phyloP scores from a whole-genome alignment of 805 yeast species.

The Yamadazyma phyllophila region DNA sequence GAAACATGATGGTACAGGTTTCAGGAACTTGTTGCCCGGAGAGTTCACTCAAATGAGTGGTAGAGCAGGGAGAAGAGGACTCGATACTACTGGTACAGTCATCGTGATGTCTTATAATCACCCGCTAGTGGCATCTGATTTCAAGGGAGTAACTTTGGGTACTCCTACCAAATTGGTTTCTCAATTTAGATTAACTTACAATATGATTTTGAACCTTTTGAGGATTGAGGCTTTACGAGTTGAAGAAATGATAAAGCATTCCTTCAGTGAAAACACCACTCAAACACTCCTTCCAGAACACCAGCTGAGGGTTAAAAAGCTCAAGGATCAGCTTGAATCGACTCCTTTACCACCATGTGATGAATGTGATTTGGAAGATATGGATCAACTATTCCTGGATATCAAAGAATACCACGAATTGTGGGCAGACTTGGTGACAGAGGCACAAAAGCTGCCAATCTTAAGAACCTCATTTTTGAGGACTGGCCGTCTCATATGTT shows the following conservation, averaged over 20 bases:
- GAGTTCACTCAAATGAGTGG: slow-evolving; percentile 99
- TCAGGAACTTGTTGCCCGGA: slow-evolving; percentile 85
- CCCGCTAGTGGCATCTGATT: slow-evolving; percentile 54
- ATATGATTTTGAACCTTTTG: slow-evolving; percentile 87
- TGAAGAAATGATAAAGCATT: slow-evolving; percentile 97
- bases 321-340: slow-evolving; percentile 46
- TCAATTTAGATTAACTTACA: slow-evolving; percentile 92
- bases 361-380: slow-evolving; percentile 35
- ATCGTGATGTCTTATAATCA: slow-evolving; percentile 81
- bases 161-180: slow-evolving; percentile 86
- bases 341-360: slow-evolving; percentile 37
- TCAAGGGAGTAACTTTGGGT: slow-evolving; percentile 84
- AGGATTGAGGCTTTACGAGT: slow-evolving; percentile 93
- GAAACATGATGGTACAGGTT: slow-evolving; percentile 86
- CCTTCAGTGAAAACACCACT: slow-evolving; percentile 87
- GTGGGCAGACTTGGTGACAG: slow-evolving; percentile 46
- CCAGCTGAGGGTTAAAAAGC: slow-evolving; percentile 57
- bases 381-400: slow-evolving; percentile 45
- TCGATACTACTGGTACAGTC: slow-evolving; percentile 92
- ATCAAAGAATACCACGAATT: slow-evolving; percentile 45
- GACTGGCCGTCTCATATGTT: slow-evolving; percentile 59
- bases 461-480: slow-evolving; percentile 46
- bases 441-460: slow-evolving; percentile 46
- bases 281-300: slow-evolving; percentile 87
- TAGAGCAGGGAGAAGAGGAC: slow-evolving; percentile 96